These are phyloP conservation scores for Solioccasus polychromus DNA, from an alignment of 768 basidiomycete species.

Conservation along the genomic window DNA sequence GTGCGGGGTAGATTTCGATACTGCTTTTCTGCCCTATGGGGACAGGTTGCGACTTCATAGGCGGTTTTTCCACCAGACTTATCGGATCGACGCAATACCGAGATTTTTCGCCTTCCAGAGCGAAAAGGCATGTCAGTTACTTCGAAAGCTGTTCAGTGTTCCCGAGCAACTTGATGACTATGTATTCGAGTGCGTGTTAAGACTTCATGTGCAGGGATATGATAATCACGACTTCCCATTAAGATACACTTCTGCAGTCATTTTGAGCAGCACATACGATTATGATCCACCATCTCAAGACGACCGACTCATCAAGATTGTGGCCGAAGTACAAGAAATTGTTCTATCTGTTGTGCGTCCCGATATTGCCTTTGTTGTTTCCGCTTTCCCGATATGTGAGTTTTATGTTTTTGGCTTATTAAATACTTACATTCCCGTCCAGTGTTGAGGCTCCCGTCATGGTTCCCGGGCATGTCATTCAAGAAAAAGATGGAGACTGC, in stretches of 20 bases:
- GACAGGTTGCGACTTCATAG: slow-evolving; percentile 7
- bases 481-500: background rate
- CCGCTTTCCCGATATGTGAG: slow-evolving; percentile 8
- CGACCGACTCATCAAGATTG: slow-evolving; percentile 5
- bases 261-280: slow-evolving; percentile 9
- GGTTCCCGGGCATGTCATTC: slow-evolving; percentile 8
- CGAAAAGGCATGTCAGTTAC: slow-evolving; percentile 27
- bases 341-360: slow-evolving; percentile 1
- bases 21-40: slow-evolving; percentile 3
- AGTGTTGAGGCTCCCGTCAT: slow-evolving; percentile 14
- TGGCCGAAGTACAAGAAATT: background rate
- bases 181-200: slow-evolving; percentile 25
- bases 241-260: slow-evolving; percentile 7
- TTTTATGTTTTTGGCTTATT: background rate
- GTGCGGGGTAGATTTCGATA: slow-evolving; percentile 11
- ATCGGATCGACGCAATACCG: slow-evolving; percentile 11
- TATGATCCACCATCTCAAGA: slow-evolving; percentile 7
- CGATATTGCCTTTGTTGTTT: slow-evolving; percentile 3
- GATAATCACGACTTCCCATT: background rate
- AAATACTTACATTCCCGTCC: background rate
- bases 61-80: slow-evolving; percentile 23
- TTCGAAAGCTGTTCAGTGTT: slow-evolving; percentile 29
- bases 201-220: background rate
- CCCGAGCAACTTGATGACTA: slow-evolving; percentile 32
- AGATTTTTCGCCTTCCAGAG: slow-evolving; percentile 28